Base-by-base conservation (phyloP, 2,329 filamentous ascomycete genomes). In the Amauroascus niger region DNA sequence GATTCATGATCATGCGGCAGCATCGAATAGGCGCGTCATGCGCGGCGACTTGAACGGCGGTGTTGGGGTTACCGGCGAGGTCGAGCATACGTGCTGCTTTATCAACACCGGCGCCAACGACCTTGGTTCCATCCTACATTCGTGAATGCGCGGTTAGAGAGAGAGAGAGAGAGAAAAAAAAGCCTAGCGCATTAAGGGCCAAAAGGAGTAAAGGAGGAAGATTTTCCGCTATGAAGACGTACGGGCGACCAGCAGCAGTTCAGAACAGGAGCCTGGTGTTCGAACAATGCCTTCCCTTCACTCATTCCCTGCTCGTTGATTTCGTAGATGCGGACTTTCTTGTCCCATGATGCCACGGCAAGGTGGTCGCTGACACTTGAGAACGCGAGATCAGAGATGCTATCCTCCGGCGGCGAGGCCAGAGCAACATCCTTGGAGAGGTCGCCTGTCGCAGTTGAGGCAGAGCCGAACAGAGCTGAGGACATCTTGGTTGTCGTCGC, bases 301-400 rank as follows among this genome's bases (percentile, higher is more conserved):
- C 86, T 91, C 66, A 86, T 80, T 41, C 89, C 88, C 60, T 82
- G 82, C 54, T 72, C 73, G 60, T 84, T 82, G 67, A 97, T 88
- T 70, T 97, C 88, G 74, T 97, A 98, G 67, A 98, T 91, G 65
- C 90, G 86, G 59, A 97, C 88, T 70, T 95, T 95, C 76, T 94
- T 95, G 73, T 98, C 93, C 93, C 93, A 98, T 63, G 88, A 95
- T 46, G 88, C 77, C 33, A 96, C 87, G 22, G 91, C 89, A 16
- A 98, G 78, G 67, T 94, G 86, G 63, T 97, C 88, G 60, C 74
- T 79, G 51, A 77, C 77, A 1, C 85, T 82, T 13, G 86, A 90
- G 74, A 96, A 98, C 47, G 82, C 76, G 56, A 98, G 78, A 66
- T 89, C 88, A 33, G 90, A 90, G 65, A 97, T 86, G 70, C 86